Percentiles rank a stretch among this genome's conserved stretches.
These are phyloP conservation scores for Raphanus hybrid DNA, from an alignment of 441 rosid genomes.

Conservation along the genomic window DNA sequence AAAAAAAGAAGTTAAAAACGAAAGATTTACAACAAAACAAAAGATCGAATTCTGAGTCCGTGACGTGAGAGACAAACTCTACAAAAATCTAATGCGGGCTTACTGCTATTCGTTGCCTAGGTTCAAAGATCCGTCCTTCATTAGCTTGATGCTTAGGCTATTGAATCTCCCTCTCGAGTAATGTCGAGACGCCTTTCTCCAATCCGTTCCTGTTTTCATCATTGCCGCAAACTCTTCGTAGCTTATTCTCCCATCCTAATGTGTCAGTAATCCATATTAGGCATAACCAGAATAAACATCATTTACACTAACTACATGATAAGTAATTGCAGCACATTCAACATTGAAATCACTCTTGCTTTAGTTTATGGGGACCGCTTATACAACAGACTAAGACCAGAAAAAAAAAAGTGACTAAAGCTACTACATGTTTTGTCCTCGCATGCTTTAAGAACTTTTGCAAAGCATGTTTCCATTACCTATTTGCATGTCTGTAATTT, in stretches of 20 bases:
- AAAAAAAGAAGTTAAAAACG: constrained; percentile 16
- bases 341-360: constrained; percentile 17
- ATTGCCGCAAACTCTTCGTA: constrained; percentile 95
- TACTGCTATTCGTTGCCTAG: constrained; percentile 57
- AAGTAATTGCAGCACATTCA: constrained; percentile 7
- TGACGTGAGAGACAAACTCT: constrained; percentile 35
- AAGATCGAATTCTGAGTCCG: constrained; percentile 16
- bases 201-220: constrained; percentile 99
- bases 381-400: constrained; percentile 25
- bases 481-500: constrained; percentile 23
- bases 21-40: constrained; percentile 39
- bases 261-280: constrained; percentile 35
- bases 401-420: constrained; percentile 32
- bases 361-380: constrained; percentile 35
- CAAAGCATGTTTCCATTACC: constrained; percentile 39
- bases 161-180: constrained; percentile 99
- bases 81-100: constrained; percentile 24
- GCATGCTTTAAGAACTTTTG: constrained; percentile 34
- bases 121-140: constrained; percentile 97
- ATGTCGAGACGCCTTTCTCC: constrained; percentile 99
- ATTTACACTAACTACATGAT: neutral
- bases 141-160: constrained; percentile 93
- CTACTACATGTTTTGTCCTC: constrained; percentile 21
- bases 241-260: constrained; percentile 94
- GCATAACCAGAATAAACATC: constrained; percentile 15